Evolutionary conservation across 495 filamentous ascomycete species (phyloP), one percentile per base, ranked within the genome.

Genomic region (Penicillium dipodomyicola): DNA sequence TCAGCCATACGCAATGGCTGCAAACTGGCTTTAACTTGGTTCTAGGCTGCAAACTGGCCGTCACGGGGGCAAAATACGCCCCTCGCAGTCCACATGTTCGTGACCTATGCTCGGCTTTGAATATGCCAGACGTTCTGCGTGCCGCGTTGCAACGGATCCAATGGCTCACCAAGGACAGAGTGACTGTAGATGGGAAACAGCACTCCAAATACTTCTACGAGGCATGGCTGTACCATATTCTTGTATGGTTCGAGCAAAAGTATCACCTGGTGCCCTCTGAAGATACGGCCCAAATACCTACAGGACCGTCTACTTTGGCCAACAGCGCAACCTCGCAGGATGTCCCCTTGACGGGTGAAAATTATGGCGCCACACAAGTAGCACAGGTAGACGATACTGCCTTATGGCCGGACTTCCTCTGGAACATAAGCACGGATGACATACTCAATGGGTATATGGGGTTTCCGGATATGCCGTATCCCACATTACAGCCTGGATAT

Each of bases 1-100:
- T 48, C 22, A 63, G 48, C 23, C 42, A 52, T 39, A 27, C 42
- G 7, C 52, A 60, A 53, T 64, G 61, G 61, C 43, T 48, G 32
- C 46, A 45, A n/a, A 49, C 52, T 3, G 60, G 47, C 4, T 49
- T 49, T 30, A 49, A 49, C 9, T 35, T 49, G 47, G 47, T 49
- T 37, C n/a, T 49, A 19, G 19, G 30, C 30, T 49, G 47, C 47
- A 49, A 49, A 49, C 47, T 49, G n/a, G 47, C 47, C 30, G 15
- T 49, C 29, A 35, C 15, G 17, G 47, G 47, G 9, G 47, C 47
- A 22, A 35, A 35, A 35, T 49, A 49, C 33, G 47, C 47, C 29
- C 47, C 47, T 15, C 47, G 47, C 27, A 49, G 19, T 22, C 47
- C 15, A 35, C 47, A 49, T 49, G 47, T 49, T 17, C 10, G 37